Percentiles rank a stretch among this genome's conserved stretches.
phyloP scores from a whole-genome alignment of 1,284 basidiomycete species.

The Ganoderma lucidum region DNA sequence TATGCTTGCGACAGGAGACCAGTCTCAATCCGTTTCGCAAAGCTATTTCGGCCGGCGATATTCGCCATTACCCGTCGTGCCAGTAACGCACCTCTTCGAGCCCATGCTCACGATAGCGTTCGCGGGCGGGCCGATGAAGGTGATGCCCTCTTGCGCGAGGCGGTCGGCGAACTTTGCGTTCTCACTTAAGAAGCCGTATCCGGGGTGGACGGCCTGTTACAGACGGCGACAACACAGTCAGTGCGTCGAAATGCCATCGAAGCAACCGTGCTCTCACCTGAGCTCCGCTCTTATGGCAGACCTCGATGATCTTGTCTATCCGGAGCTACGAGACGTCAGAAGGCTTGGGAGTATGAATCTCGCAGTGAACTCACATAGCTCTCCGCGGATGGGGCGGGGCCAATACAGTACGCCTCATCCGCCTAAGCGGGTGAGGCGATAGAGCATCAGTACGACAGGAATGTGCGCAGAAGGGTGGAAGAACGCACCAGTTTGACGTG shows the following conservation, averaged over 20 bases:
- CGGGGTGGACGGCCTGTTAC: constrained; percentile 80
- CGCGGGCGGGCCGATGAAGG: constrained; percentile 96
- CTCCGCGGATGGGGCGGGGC: constrained; percentile 86
- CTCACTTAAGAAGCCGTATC: constrained; percentile 92
- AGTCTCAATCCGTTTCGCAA: too few species aligned
- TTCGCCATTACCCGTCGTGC: too few species aligned
- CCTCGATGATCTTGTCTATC: constrained; percentile 89
- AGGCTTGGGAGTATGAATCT: too few species aligned
- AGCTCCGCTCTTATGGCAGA: constrained; percentile 83
- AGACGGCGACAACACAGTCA: neutral
- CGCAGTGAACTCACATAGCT: constrained; percentile 75
- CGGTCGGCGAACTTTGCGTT: constrained; percentile 90
- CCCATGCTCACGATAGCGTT: constrained; percentile 95
- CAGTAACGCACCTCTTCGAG: constrained; percentile 74
- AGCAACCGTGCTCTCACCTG: constrained; percentile 59
- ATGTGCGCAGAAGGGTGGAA: too few species aligned
- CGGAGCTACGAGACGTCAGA: constrained; percentile 60
- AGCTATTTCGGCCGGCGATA: too few species aligned
- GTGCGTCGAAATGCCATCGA: neutral
- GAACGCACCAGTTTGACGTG: constrained; percentile 77
- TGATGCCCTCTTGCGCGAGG: constrained; percentile 88
- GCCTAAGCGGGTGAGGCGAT: constrained; percentile 57
- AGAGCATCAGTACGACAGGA: neutral
- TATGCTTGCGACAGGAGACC: too few species aligned
- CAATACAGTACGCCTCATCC: constrained; percentile 96